These are phyloP conservation scores for Trichoderma koningii DNA, from an alignment of 2,329 filamentous ascomycete species.

Conservation along the genomic window DNA sequence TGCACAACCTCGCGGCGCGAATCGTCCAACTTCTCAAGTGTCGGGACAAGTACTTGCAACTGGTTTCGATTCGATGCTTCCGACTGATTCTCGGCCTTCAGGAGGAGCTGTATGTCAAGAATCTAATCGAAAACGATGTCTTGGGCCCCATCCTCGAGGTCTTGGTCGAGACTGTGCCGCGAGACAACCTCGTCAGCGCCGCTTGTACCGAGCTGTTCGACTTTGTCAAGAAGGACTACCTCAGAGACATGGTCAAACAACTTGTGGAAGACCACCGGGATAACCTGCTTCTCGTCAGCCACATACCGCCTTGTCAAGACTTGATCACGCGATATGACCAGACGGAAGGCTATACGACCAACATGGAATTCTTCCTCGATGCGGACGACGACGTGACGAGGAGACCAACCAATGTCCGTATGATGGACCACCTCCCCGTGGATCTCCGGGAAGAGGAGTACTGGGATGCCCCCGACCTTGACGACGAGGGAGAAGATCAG, in stretches of 20 bases:
- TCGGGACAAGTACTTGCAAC: conserved; percentile 87
- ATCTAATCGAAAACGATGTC: conserved; percentile 78
- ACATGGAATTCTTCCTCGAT: conserved; percentile 72
- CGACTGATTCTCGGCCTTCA: conserved; percentile 80
- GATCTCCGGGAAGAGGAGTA: conserved; percentile 90
- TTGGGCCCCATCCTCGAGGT: conserved; percentile 85
- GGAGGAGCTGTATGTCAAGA: conserved; percentile 87
- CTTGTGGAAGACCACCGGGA: conserved; percentile 83
- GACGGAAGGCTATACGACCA: conserved; percentile 66
- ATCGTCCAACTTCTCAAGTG: conserved; percentile 81
- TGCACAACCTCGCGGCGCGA: conserved; percentile 73
- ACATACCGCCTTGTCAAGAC: conserved; percentile 80
- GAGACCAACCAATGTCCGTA: conserved; percentile 54
- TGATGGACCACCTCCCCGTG: conserved; percentile 70
- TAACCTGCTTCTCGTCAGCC: conserved; percentile 72
- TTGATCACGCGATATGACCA: conserved; percentile 79
- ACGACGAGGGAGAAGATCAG: conserved; percentile 65
- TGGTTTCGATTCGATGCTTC: conserved; percentile 92
- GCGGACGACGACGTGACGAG: conserved; percentile 61
- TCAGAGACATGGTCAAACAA: conserved; percentile 80
- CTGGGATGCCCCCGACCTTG: conserved; percentile 86
- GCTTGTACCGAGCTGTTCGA: conserved; percentile 94
- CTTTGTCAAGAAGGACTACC: conserved; percentile 77
- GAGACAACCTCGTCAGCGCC: conserved; percentile 91
- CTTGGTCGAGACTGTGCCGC: conserved; percentile 79